Percentiles rank a stretch among this genome's conserved stretches.
These are phyloP conservation scores for Arabidopsis arenosa DNA, from an alignment of 345 rosid species.

Conservation along the genomic window DNA sequence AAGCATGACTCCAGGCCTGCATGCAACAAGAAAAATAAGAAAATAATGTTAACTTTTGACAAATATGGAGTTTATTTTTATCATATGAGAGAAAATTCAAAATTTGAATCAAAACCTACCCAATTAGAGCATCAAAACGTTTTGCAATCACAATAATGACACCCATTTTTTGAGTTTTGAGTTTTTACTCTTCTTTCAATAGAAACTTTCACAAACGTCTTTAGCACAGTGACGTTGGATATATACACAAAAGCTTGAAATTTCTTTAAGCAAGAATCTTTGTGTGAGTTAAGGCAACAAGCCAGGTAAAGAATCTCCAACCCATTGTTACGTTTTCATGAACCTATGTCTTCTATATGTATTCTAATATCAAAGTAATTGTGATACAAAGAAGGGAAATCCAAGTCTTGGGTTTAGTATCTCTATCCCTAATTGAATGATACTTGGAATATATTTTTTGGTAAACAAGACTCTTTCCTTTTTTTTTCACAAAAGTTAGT, in stretches of 20 bases:
- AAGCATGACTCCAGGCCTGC: slow-evolving; percentile 93
- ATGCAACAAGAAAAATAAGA: neutral
- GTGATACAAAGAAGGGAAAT: slow-evolving; percentile 25
- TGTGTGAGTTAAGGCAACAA: slow-evolving; percentile 27
- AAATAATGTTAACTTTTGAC: neutral
- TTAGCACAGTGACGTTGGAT: slow-evolving; percentile 37
- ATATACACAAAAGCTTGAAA: slow-evolving; percentile 32
- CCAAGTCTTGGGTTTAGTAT: slow-evolving; percentile 40
- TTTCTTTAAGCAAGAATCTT: slow-evolving; percentile 40
- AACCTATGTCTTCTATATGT: slow-evolving; percentile 3
- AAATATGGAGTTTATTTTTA: neutral
- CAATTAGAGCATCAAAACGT: slow-evolving; percentile 67
- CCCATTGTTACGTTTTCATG: slow-evolving; percentile 31
- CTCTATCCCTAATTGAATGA: neutral
- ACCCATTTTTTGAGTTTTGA: slow-evolving; percentile 60
- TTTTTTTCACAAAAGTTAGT: slow-evolving; percentile 34
- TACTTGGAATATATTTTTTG: neutral
- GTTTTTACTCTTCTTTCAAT: neutral
- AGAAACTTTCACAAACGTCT: slow-evolving; percentile 44
- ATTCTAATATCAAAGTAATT: neutral
- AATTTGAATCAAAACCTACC: slow-evolving; percentile 47
- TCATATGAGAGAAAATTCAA: neutral
- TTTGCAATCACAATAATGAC: slow-evolving; percentile 56
- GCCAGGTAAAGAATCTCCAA: slow-evolving; percentile 45
- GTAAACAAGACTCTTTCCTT: slow-evolving; percentile 31